These are phyloP conservation scores for Mycogone perniciosa DNA, from an alignment of 2,329 filamentous ascomycete genomes.

Conservation along the genomic window DNA sequence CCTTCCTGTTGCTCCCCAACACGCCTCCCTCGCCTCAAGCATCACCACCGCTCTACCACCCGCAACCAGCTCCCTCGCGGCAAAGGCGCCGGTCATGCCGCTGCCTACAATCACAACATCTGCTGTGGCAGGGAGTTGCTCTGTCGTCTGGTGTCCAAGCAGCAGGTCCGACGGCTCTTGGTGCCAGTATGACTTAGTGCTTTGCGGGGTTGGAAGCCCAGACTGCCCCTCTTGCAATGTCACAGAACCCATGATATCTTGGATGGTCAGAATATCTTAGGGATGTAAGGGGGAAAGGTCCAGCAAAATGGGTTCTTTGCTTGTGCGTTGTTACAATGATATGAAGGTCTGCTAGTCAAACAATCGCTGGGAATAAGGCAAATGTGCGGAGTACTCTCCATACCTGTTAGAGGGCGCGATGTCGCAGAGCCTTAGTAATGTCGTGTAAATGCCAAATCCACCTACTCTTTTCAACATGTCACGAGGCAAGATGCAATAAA, in stretches of 20 bases:
- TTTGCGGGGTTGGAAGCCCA: slow-evolving; percentile 53
- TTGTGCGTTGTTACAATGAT: neutral
- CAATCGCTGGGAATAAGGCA: neutral
- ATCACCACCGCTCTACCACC: slow-evolving; percentile 55
- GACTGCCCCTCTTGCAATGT: slow-evolving; percentile 33
- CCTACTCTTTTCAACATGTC: neutral
- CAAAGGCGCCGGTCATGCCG: slow-evolving; percentile 70
- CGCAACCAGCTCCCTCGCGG: slow-evolving; percentile 55
- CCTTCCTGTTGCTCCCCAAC: slow-evolving; percentile 77
- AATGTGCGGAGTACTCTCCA: too few species aligned
- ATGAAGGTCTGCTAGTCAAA: neutral
- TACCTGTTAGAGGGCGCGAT: too few species aligned
- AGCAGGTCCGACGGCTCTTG: slow-evolving; percentile 58
- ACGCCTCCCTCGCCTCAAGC: slow-evolving; percentile 73
- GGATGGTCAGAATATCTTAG: neutral
- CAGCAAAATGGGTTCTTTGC: neutral
- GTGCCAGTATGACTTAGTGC: slow-evolving; percentile 69
- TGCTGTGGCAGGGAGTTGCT: slow-evolving; percentile 52
- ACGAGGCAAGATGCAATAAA: neutral
- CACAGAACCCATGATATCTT: slow-evolving; percentile 25
- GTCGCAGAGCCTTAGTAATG: too few species aligned
- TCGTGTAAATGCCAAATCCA: too few species aligned
- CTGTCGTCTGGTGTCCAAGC: slow-evolving; percentile 61
- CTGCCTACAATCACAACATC: slow-evolving; percentile 69
- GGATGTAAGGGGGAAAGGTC: neutral